Evolutionary conservation across 495 filamentous ascomycete species (phyloP), one percentile per base, ranked within the genome.

Genomic region (Podospora tetraspora): DNA sequence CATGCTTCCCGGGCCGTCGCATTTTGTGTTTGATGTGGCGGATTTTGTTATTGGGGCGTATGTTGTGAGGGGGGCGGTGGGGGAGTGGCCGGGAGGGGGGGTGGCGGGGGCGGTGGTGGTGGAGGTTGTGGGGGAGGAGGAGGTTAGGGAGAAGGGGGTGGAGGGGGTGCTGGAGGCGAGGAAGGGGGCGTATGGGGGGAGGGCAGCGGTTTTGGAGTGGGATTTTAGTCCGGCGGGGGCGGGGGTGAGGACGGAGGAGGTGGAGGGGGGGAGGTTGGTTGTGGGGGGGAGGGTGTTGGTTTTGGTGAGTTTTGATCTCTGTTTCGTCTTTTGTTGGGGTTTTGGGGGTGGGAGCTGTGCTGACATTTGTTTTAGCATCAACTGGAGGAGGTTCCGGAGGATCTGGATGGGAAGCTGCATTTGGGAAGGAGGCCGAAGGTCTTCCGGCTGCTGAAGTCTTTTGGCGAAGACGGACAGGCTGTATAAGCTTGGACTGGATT

Each of bases 41-140:
- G 62, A 64, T 21, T 57, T 64, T 64, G 34, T 27, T 11, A 57
- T 64, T 43, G 62, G 62, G 21, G 62, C 22, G 23, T 64, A 64
- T 57, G 37, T 27, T 0, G 34, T 57, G 9, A 1, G 24, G 21
- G 30, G 10, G 16, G 30, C 16, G 4, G 21, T 3, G 7, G 62
- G 23, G 22, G 22, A 16, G 11, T 3, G 22, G 10, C 23, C 4
- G 12, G n/a, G 22, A 13, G 2, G 13, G 3, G 62, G 62, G 23
- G 3, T 3, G 32, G 12, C 34, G 5, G 27, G 8, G 22, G 13
- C 8, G 21, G 22, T 64, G 34, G 62, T 64, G 2, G 37, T 64
- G 23, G 62, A 52, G 9, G 21, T 37, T 12, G 34, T 64, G 32
- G 37, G 24, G 11, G 62, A 24, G 21, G 62, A 9, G 32, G 34